A percentile compares a stretch with the other conserved stretches of the same genome.
Conservation (phyloP, 331 rosid genomes). For the Cydonia oblonga region DNA sequence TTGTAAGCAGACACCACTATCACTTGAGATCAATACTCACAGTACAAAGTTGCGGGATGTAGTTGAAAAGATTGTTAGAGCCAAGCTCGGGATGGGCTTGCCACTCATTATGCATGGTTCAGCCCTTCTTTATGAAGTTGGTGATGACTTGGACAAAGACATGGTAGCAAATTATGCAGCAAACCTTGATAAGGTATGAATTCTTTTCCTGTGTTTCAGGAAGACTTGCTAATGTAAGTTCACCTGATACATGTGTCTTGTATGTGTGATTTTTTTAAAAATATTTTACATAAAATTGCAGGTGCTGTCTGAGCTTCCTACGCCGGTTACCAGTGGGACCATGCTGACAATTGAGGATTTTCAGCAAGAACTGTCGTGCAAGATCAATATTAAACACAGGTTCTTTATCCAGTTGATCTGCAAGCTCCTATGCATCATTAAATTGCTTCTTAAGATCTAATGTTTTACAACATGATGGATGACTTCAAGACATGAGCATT, state of each 20-base stretch:
- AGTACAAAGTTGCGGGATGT: slow-evolving; percentile 73
- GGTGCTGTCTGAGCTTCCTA: slow-evolving; percentile 84
- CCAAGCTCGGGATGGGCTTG: slow-evolving; percentile 81
- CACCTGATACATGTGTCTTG: not conserved
- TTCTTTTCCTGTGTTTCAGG: slow-evolving; percentile 5
- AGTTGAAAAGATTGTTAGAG: slow-evolving; percentile 76
- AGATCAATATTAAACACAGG: slow-evolving; percentile 87
- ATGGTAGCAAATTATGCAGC: slow-evolving; percentile 69
- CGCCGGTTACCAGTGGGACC: slow-evolving; percentile 72
- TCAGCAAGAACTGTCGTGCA: slow-evolving; percentile 77
- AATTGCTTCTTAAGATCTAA: not conserved
- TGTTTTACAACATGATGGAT: not conserved
- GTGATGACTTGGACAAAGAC: slow-evolving; percentile 78
- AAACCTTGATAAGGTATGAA: slow-evolving; percentile 74
- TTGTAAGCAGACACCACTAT: slow-evolving; percentile 63
- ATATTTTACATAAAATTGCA: slow-evolving; percentile 6
- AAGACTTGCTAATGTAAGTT: not conserved
- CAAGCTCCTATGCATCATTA: not conserved
- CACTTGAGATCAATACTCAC: slow-evolving; percentile 79
- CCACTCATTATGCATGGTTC: slow-evolving; percentile 78
- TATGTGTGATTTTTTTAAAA: not conserved
- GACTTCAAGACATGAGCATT: not conserved
- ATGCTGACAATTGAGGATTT: slow-evolving; percentile 78
- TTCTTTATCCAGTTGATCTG: not conserved
- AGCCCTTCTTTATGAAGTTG: slow-evolving; percentile 78